Evolutionary conservation across 2,329 filamentous ascomycete species (phyloP).

Genomic region (Scorias spongiosa): DNA sequence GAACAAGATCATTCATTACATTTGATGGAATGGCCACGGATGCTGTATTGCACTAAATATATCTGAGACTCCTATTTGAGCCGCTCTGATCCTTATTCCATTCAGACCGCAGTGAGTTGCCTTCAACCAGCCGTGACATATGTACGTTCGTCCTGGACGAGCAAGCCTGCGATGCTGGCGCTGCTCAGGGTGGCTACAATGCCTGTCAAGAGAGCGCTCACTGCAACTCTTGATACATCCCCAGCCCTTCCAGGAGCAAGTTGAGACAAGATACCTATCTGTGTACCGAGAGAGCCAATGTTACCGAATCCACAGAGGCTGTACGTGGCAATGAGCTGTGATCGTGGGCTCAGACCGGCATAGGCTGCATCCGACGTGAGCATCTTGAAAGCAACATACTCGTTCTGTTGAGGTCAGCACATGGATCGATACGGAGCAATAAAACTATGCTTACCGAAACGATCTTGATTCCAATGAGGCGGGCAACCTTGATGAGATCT

Average conservation of each 20-base stretch:
- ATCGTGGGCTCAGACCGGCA: conserved; percentile 48
- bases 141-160: conserved; percentile 42
- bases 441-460: conserved; percentile 41
- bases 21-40: no score
- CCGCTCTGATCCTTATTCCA: no score
- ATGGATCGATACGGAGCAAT: background rate
- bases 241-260: conserved; percentile 59
- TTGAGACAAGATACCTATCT: conserved; percentile 76
- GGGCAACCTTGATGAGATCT: conserved; percentile 54
- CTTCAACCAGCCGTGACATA: no score
- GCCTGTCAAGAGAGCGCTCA: conserved; percentile 65
- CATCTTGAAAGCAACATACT: conserved; percentile 56
- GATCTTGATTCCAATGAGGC: conserved; percentile 73
- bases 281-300: conserved; percentile 73
- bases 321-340: conserved; percentile 70
- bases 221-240: conserved; percentile 59
- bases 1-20: no score
- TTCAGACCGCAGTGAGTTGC: no score
- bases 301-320: conserved; percentile 65
- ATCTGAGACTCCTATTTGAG: no score
- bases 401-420: conserved; percentile 38
- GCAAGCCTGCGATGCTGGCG: conserved; percentile 61
- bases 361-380: conserved; percentile 41
- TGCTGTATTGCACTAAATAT: no score
- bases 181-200: conserved; percentile 66